phyloP scores from a whole-genome alignment of 1,284 basidiomycete genomes.

The Sporisorium iseilematis-ciliati region DNA sequence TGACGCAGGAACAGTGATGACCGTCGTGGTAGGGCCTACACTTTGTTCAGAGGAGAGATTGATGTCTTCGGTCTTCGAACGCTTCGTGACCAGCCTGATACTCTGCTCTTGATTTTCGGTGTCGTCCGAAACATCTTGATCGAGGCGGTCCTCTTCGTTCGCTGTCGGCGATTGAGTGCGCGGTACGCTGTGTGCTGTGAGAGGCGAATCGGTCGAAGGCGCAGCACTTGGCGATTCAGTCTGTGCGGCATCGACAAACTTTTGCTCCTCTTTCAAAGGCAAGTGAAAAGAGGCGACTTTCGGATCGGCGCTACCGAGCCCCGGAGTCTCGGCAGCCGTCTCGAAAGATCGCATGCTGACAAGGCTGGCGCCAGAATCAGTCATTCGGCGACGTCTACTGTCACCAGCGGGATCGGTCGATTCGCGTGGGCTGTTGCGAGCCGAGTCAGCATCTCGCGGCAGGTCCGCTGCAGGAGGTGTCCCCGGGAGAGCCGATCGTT shows the following conservation, averaged over 20 bases:
- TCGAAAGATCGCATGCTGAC: constrained; percentile 50
- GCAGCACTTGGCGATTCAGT: constrained; percentile 4
- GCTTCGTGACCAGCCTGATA: constrained; percentile 51
- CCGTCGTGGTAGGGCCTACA: constrained; percentile 9
- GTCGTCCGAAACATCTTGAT: neutral
- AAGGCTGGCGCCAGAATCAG: constrained; percentile 42
- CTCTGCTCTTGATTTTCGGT: constrained; percentile 32
- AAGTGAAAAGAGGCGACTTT: constrained; percentile 14
- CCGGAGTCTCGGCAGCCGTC: constrained; percentile 52
- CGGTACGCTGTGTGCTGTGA: neutral
- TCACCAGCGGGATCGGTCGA: constrained; percentile 25
- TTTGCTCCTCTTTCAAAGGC: constrained; percentile 4
- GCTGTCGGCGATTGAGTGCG: neutral
- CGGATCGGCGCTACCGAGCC: constrained; percentile 27
- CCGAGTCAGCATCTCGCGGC: constrained; percentile 11
- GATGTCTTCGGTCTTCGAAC: constrained; percentile 22
- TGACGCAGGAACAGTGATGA: constrained; percentile 23
- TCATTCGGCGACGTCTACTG: constrained; percentile 17
- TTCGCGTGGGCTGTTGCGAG: constrained; percentile 36
- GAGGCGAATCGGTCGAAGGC: neutral
- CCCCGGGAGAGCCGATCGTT: neutral
- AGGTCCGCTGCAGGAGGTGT: constrained; percentile 8
- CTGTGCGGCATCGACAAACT: neutral
- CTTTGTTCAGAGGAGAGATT: constrained; percentile 4
- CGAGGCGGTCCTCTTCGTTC: neutral